These are phyloP conservation scores for Oryza rufipogon DNA, from an alignment of 176 grass and related monocot genomes.

Conservation along the genomic window DNA sequence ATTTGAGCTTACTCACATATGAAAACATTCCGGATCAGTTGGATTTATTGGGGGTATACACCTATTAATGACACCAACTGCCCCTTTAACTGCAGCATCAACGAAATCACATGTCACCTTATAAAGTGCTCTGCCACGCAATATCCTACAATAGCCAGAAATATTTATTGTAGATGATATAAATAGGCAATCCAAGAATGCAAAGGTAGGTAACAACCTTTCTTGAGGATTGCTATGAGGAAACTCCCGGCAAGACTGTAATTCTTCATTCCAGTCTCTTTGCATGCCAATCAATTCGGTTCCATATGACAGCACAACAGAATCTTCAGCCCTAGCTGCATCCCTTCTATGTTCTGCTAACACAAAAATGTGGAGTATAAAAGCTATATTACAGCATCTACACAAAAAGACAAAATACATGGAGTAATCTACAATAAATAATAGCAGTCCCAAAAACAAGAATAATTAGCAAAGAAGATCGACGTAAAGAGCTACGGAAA, in stretches of 20 bases:
- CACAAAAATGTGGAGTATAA: background rate
- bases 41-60: conserved; percentile 97
- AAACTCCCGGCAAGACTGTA: conserved; percentile 95
- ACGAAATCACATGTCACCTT: conserved; percentile 99
- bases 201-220: conserved; percentile 59
- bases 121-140: conserved; percentile 95
- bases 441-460: background rate
- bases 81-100: conserved; percentile 96
- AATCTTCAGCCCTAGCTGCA: conserved; percentile 88
- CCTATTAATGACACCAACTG: conserved; percentile 96
- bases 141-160: conserved; percentile 64
- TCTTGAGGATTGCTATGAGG: conserved; percentile 90
- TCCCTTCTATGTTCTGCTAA: conserved; percentile 85
- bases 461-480: background rate
- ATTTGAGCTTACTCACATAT: conserved; percentile 77
- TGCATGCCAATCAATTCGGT: conserved; percentile 98
- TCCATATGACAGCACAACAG: conserved; percentile 81
- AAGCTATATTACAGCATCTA: background rate
- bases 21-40: conserved; percentile 99
- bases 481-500: background rate
- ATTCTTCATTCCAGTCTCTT: conserved; percentile 99
- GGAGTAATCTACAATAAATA: background rate
- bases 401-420: background rate
- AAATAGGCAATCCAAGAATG: conserved; percentile 26
- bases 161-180: conserved; percentile 24